A percentile compares a stretch with the other conserved stretches of the same genome.
These are phyloP conservation scores for Penicillium psychrofluorescens DNA, from an alignment of 495 filamentous ascomycete species.

Conservation along the genomic window DNA sequence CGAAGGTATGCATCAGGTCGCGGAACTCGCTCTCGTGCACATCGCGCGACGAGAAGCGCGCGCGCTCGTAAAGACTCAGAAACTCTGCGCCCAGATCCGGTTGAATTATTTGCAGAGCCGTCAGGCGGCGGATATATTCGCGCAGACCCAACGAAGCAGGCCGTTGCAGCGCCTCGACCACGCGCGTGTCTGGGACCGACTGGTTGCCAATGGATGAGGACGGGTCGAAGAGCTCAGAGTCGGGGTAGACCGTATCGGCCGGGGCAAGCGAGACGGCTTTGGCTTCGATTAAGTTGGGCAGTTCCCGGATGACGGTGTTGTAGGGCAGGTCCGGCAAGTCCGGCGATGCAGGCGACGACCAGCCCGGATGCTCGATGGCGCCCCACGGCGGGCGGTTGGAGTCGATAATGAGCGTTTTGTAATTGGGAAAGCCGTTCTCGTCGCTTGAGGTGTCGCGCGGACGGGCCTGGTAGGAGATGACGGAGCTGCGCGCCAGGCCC, in stretches of 20 bases:
- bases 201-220: slow-evolving; percentile 13
- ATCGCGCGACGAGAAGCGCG: slow-evolving; percentile 63
- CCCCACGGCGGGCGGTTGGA: slow-evolving; percentile 61
- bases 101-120: slow-evolving; percentile 52
- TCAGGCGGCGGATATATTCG: slow-evolving; percentile 71
- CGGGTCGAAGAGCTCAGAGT: slow-evolving; percentile 22
- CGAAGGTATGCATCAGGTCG: slow-evolving; percentile 79
- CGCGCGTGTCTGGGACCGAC: slow-evolving; percentile 47
- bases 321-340: slow-evolving; percentile 79
- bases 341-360: slow-evolving; percentile 68
- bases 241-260: slow-evolving; percentile 38
- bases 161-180: slow-evolving; percentile 64
- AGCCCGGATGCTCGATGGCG: slow-evolving; percentile 74
- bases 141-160: slow-evolving; percentile 68
- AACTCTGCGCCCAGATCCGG: slow-evolving; percentile 55
- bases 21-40: slow-evolving; percentile 65
- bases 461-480: slow-evolving; percentile 69
- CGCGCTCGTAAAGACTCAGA: slow-evolving; percentile 68
- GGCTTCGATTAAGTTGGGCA: slow-evolving; percentile 88
- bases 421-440: slow-evolving; percentile 19
- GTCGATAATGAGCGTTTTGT: slow-evolving; percentile 26
- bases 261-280: slow-evolving; percentile 81
- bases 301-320: slow-evolving; percentile 69
- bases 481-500: slow-evolving; percentile 64
- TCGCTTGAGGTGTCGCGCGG: slow-evolving; percentile 49